Evolutionary conservation across 2,329 filamentous ascomycete species (phyloP).

Genomic region (Phyllosticta citriasiana): DNA sequence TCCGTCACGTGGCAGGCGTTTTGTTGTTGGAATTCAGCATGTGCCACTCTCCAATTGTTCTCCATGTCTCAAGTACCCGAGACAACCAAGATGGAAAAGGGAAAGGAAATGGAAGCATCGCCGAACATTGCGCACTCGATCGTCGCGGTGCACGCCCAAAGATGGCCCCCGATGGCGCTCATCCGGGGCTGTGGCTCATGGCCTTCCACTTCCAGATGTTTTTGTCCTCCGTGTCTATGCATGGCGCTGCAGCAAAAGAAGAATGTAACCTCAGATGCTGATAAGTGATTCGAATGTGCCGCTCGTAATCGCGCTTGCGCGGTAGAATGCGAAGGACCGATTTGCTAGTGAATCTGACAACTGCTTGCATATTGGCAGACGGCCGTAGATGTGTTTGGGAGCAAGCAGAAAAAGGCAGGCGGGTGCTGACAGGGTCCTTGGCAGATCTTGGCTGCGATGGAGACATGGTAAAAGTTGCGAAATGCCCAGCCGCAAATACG

Average conservation of each 20-base stretch:
- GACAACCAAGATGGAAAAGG: background rate
- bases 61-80: background rate
- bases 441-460: slow-evolving; percentile 6
- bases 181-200: background rate
- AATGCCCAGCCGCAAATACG: background rate
- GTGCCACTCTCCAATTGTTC: background rate
- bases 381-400: background rate
- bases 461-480: background rate
- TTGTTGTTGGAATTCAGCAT: background rate
- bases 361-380: background rate
- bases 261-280: background rate
- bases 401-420: slow-evolving; percentile 8
- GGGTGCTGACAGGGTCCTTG: slow-evolving; percentile 1
- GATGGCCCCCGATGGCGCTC: background rate
- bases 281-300: background rate
- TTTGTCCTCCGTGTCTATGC: slow-evolving; percentile 2
- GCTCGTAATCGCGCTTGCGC: background rate
- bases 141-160: background rate
- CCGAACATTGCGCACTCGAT: background rate
- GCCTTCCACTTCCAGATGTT: background rate
- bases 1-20: background rate
- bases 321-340: background rate
- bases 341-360: background rate
- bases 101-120: background rate
- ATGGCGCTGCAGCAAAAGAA: background rate